Base-by-base conservation (phyloP, 2,329 filamentous ascomycete genomes). In the Bipolaris oryzae region DNA sequence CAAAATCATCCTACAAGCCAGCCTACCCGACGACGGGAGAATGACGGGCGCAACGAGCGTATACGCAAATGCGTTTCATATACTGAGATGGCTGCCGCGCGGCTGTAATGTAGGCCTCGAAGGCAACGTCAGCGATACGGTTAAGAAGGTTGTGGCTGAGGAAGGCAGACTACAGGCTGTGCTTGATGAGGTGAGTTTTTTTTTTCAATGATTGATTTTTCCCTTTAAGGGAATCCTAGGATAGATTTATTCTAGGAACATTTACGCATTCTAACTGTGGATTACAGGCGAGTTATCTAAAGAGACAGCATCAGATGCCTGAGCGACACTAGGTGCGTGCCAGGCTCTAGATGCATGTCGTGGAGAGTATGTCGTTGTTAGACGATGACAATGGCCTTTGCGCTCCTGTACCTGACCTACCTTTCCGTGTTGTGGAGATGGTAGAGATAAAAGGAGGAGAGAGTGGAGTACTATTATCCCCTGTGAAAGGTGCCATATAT, bases 1-100 rank as follows among this genome's bases (percentile, higher is more conserved):
- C 47, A 74, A 74, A 34, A 77, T 81, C 25, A 68, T 74, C 16
- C 69, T 80, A 45, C 76, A 71, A 18, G 60, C 66, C 3, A 66
- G 65, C 38, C 57, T 76, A 16, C 72, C 73, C 0, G 70, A 72
- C 38, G 73, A 75, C 28, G 59, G 63, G n/a, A 34, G 57, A 7
- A 47, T 60, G 9, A 58, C 50, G 1, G 72, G 74, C 7, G 75
- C 76, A 23, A 77, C 75, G 3, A 78, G 75, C 21, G 77, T 80
- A 7, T 80, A 80, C 53, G 78, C 78, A 13, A 80, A 80, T 53
- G 78, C 78, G 0, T 81, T 81, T 55, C 78, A 80, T 55, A 80
- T 80, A 33, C 62, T 81, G 35, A 60, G 78, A 13, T 81, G 79
- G 78, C 60, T 81, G 55, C 79, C 79, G 2, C 68, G 74, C 59